These are phyloP conservation scores for Cryoendolithus antarcticus DNA, from an alignment of 2,329 filamentous ascomycete genomes.

Conservation along the genomic window DNA sequence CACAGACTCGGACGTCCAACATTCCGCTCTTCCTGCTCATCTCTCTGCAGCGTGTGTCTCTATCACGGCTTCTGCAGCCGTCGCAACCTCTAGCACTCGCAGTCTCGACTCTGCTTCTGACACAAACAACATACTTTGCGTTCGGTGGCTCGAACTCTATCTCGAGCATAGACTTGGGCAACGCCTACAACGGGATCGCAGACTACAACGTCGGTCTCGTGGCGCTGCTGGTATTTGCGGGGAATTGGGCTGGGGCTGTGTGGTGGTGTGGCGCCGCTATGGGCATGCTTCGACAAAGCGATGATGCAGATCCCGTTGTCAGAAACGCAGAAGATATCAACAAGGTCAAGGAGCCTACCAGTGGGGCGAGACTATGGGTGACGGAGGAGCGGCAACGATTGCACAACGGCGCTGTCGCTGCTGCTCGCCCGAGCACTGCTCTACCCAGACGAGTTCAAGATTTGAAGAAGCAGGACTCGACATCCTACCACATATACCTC, in stretches of 20 bases:
- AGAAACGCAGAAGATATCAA: too few species aligned
- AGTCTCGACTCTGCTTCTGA: constrained; percentile 67
- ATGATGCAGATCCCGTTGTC: too few species aligned
- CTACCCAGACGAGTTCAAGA: too few species aligned
- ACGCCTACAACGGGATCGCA: constrained; percentile 82
- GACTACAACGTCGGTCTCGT: constrained; percentile 69
- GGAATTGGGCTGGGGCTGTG: constrained; percentile 84
- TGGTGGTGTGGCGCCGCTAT: constrained; percentile 65
- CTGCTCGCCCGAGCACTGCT: background rate
- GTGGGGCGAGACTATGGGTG: constrained; percentile 13
- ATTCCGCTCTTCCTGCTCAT: constrained; percentile 74
- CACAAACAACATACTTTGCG: constrained; percentile 74
- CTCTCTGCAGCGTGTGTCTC: constrained; percentile 37
- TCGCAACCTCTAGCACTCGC: constrained; percentile 38
- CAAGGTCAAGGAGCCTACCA: too few species aligned
- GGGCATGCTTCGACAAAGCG: constrained; percentile 6
- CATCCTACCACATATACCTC: constrained; percentile 34
- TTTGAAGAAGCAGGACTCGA: background rate
- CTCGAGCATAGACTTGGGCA: constrained; percentile 82
- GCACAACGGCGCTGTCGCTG: constrained; percentile 11
- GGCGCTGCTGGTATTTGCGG: constrained; percentile 67
- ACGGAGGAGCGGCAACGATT: constrained; percentile 18
- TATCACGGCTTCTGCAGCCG: background rate
- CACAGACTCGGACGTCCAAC: constrained; percentile 74
- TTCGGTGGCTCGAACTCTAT: constrained; percentile 88